Evolutionary conservation across 139 green algal genomes (phyloP).

Genomic region (Nannochloris sp.): DNA sequence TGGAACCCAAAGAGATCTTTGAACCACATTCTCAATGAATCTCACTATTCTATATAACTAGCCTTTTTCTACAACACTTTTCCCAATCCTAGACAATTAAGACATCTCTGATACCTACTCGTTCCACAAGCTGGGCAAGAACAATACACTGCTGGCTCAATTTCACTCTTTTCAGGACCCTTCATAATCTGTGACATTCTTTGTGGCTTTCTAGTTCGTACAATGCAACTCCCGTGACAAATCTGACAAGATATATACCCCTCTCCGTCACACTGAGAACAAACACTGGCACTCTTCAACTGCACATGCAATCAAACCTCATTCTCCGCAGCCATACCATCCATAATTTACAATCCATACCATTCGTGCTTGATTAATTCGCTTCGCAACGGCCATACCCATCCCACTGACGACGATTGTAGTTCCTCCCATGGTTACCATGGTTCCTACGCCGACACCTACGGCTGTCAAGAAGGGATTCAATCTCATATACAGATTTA

Average conservation of each 20-base stretch:
- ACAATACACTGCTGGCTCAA: background rate
- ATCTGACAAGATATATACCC: conserved; percentile 19
- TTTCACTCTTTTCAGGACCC: background rate
- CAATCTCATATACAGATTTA: background rate
- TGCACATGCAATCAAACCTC: conserved; percentile 2
- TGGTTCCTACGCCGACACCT: conserved; percentile 9
- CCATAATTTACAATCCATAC: background rate
- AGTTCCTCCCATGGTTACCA: conserved; percentile 11
- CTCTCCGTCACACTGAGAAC: conserved; percentile 9
- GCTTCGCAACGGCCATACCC: conserved; percentile 9
- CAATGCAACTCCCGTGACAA: conserved; percentile 17
- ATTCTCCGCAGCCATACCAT: background rate
- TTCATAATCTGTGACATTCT: conserved; percentile 10
- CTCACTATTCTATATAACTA: background rate
- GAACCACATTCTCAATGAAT: background rate
- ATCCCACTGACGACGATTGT: conserved; percentile 11
- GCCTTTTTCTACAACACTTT: conserved; percentile 7
- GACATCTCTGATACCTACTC: conserved; percentile 16
- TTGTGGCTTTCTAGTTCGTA: conserved; percentile 10
- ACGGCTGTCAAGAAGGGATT: conserved; percentile 17
- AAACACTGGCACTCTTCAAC: conserved; percentile 12
- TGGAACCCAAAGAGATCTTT: conserved; percentile 1
- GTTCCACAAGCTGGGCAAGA: conserved; percentile 27
- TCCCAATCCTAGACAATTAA: conserved; percentile 26
- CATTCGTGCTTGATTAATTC: background rate